Evolutionary conservation across 768 basidiomycete genomes (phyloP), one percentile per base, ranked within the genome.

Genomic region (Dendrothele bispora): DNA sequence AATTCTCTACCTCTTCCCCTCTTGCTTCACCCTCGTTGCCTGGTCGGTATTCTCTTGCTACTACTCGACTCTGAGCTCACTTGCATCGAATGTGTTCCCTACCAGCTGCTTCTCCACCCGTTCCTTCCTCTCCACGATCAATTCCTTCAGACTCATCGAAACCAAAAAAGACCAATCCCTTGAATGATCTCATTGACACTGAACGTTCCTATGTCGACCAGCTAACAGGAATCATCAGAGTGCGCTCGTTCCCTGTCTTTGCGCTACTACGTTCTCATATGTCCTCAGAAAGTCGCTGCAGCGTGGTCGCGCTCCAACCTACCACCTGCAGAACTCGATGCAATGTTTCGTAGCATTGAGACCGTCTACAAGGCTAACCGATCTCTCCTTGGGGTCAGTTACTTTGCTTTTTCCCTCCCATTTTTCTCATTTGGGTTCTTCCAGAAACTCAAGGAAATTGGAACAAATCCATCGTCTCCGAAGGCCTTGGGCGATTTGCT

Each of bases 281-380:
- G 48, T 40, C 25, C 54, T 20, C 62, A 98, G 94, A 92, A 89
- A 82, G 89, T 97, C 4, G 97, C 97, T 8, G 86, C 87, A n/a
- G 97, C 97, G 40, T 99, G 97, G 97, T 97, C 95, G 8, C 76
- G 93, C 34, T 80, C 84, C 32, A 98, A 98, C 65, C 84, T 99
- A 30, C 97, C 97, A 15, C 97, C 97, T 14, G 80, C 80, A 7
- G 87, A 91, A 55, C 77, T 99, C 25, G 97, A 99, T 66, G 68
- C 77, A 43, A 95, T 98, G 90, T 99, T 99, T 68, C 78, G 97
- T 54, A 85, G 86, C 55, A 83, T 98, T 43, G 97, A 99, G 67
- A 79, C 78, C 20, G 83, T 98, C 17, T 99, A 94, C 74, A 89
- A 92, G 65, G 88, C 91, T 18, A 98, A 94, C 69, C 83, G 93